Evolutionary conservation across 805 yeast genomes (phyloP).

Genomic region (Yamadazyma takamatsuzukensis): DNA sequence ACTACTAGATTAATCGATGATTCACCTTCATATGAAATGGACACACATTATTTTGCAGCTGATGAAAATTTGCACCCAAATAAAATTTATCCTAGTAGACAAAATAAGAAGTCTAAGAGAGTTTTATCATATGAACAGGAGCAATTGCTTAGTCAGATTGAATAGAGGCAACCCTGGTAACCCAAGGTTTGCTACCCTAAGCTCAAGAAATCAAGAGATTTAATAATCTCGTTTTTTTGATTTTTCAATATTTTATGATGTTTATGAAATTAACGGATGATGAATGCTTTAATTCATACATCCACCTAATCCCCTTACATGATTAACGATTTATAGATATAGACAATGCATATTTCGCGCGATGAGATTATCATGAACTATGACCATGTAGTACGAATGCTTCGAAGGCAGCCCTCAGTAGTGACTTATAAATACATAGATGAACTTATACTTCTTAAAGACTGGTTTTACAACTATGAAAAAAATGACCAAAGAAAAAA

Average conservation of each 20-base stretch:
- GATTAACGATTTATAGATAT: too few species aligned
- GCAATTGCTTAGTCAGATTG: constrained; percentile 9
- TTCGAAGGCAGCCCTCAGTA: constrained; percentile 14
- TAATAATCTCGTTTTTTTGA: too few species aligned
- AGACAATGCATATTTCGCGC: not conserved
- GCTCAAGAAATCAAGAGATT: too few species aligned
- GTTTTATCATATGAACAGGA: constrained; percentile 14
- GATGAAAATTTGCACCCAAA: constrained; percentile 6
- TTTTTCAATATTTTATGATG: too few species aligned
- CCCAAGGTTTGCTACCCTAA: too few species aligned
- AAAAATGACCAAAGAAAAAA: constrained; percentile 29
- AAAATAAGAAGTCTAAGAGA: constrained; percentile 5
- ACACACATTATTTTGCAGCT: constrained; percentile 2
- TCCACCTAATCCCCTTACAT: too few species aligned
- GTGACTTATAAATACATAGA: constrained; percentile 27
- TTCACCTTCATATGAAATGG: constrained; percentile 4
- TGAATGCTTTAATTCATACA: too few species aligned
- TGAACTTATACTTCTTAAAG: constrained; percentile 45
- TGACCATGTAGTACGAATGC: constrained; percentile 7
- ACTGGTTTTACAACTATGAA: constrained; percentile 49
- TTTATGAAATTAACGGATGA: too few species aligned
- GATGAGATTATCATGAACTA: not conserved
- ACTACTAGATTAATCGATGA: not conserved
- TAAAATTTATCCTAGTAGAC: constrained; percentile 1
- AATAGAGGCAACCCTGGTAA: too few species aligned